A percentile compares a stretch with the other conserved stretches of the same genome.
These are phyloP conservation scores for Pseudocercospora ulei DNA, from an alignment of 2,329 filamentous ascomycete genomes.

Conservation along the genomic window DNA sequence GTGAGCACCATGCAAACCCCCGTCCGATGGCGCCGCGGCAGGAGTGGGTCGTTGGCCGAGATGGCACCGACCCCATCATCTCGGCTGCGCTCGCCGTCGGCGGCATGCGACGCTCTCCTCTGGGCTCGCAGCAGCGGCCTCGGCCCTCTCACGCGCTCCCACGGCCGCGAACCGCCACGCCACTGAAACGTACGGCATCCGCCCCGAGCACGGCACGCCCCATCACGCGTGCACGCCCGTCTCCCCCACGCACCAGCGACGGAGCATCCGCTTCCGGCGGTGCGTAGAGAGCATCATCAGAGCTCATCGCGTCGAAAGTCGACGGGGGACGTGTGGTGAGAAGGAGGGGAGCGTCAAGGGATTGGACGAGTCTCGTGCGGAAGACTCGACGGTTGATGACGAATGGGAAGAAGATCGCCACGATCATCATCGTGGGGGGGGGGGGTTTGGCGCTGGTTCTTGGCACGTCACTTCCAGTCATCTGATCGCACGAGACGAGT, in stretches of 20 bases:
- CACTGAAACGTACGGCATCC: not conserved
- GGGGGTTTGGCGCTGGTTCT: too few species aligned
- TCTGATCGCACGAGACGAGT: too few species aligned
- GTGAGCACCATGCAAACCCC: not conserved
- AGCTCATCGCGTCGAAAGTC: too few species aligned
- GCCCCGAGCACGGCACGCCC: not conserved
- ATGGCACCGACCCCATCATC: constrained; percentile 1
- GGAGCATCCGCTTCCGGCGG: too few species aligned
- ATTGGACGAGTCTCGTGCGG: too few species aligned
- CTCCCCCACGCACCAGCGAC: not conserved
- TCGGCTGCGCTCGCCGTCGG: not conserved
- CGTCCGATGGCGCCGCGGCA: not conserved
- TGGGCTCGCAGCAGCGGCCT: not conserved
- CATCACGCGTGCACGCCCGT: not conserved
- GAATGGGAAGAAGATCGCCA: too few species aligned
- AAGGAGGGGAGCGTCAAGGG: too few species aligned
- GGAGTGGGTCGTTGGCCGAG: constrained; percentile 1
- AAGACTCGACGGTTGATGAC: too few species aligned
- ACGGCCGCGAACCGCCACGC: not conserved
- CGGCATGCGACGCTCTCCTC: not conserved
- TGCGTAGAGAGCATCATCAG: too few species aligned
- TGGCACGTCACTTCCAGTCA: too few species aligned
- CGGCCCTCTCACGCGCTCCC: not conserved
- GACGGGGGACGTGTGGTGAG: too few species aligned
- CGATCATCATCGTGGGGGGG: too few species aligned